Percentiles rank a stretch among this genome's conserved stretches.
Conservation (phyloP, 2,329 filamentous ascomycete genomes). For the Purpureocillium lavendulum region DNA sequence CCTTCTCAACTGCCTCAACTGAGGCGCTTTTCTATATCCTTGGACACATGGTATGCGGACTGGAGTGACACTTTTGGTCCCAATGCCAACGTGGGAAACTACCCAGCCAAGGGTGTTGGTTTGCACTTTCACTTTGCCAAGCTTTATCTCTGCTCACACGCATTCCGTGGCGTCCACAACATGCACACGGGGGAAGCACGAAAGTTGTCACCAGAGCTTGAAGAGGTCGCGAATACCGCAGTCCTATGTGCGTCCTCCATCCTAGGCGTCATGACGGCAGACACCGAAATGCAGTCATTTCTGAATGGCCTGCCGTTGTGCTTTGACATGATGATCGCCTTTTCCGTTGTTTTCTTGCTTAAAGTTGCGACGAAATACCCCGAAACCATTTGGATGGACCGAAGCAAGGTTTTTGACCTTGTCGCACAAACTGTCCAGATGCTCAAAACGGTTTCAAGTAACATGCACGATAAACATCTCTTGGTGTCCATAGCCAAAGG, state of each 20-base stretch:
- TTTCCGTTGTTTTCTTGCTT: slow-evolving; percentile 13
- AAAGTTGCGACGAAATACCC: slow-evolving; percentile 12
- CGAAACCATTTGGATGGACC: slow-evolving; percentile 8
- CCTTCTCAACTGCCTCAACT: slow-evolving; percentile 9
- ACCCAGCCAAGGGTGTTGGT: slow-evolving; percentile 20
- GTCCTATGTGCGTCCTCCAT: slow-evolving; percentile 2
- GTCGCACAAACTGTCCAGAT: slow-evolving; percentile 3
- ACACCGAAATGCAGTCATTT: not conserved
- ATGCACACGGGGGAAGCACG: not conserved
- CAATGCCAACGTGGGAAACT: slow-evolving; percentile 21
- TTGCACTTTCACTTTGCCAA: slow-evolving; percentile 25
- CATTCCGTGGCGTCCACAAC: slow-evolving; percentile 15
- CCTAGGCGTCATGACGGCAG: not conserved
- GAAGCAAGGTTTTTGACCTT: slow-evolving; percentile 12
- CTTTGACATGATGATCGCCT: slow-evolving; percentile 4
- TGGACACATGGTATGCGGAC: slow-evolving; percentile 14
- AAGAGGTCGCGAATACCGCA: slow-evolving; percentile 16
- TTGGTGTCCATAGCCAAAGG: slow-evolving; percentile 3
- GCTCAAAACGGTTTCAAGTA: slow-evolving; percentile 3
- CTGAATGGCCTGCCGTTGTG: slow-evolving; percentile 2
- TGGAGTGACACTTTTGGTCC: slow-evolving; percentile 13
- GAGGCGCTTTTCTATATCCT: slow-evolving; percentile 10
- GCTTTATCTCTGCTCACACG: slow-evolving; percentile 22
- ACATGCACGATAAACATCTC: slow-evolving; percentile 12
- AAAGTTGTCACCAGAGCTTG: slow-evolving; percentile 6